Percentiles rank a stretch among this genome's conserved stretches.
Evolutionary conservation across 192 early-diverging fungal genomes (phyloP).

Genomic region (Entomortierella chlamydospora): DNA sequence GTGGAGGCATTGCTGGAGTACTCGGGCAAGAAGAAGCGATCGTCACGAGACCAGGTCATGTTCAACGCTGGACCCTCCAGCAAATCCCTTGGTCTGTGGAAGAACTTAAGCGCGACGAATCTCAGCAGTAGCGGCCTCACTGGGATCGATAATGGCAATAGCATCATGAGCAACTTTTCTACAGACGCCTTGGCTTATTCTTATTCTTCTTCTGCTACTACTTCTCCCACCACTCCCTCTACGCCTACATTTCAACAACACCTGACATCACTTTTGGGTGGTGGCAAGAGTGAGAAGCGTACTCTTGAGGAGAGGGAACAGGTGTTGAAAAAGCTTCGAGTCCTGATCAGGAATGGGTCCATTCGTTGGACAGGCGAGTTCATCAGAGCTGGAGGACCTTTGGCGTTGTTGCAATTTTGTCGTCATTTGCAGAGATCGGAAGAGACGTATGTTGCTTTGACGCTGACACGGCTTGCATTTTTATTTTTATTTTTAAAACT

Average conservation of each 20-base stretch:
- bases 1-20: conserved; percentile 33
- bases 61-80: conserved; percentile 7
- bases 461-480: neutral
- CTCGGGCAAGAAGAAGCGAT: conserved; percentile 30
- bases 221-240: neutral
- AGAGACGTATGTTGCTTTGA: conserved; percentile 38
- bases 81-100: conserved; percentile 24
- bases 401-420: conserved; percentile 33
- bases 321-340: conserved; percentile 44
- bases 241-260: conserved; percentile 32
- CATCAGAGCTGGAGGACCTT: conserved; percentile 40
- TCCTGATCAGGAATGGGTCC: conserved; percentile 46
- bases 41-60: conserved; percentile 8
- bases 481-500: neutral
- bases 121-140: neutral
- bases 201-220: neutral
- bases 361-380: conserved; percentile 54
- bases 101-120: conserved; percentile 26
- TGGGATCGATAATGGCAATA: neutral
- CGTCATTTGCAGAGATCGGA: conserved; percentile 31
- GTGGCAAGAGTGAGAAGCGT: conserved; percentile 27
- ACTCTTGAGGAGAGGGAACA: conserved; percentile 35
- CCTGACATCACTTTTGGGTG: conserved; percentile 16
- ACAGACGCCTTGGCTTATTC: neutral
- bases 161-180: no score